Conservation (phyloP, 176 grass and related monocot genomes). For the Pharus latifolius region DNA sequence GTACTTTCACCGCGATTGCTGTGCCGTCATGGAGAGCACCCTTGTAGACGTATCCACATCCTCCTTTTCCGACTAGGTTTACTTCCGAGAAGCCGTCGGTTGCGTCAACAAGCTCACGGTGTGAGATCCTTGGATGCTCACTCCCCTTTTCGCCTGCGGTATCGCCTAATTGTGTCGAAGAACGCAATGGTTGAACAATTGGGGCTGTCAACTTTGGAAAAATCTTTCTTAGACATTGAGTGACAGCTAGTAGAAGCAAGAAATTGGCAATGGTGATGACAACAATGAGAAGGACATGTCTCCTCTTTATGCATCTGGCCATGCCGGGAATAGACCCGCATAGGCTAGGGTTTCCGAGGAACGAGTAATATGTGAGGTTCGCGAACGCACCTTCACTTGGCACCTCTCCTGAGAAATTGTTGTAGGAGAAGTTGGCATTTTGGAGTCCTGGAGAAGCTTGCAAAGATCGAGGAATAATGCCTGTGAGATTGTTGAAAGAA, state of each 20-base stretch:
- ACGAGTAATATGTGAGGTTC: slow-evolving; percentile 30
- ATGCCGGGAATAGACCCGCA: slow-evolving; percentile 45
- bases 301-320: neutral
- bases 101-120: slow-evolving; percentile 45
- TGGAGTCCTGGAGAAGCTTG: slow-evolving; percentile 24
- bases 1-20: slow-evolving; percentile 52
- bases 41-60: slow-evolving; percentile 51
- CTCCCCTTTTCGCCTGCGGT: slow-evolving; percentile 6
- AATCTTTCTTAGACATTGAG: neutral
- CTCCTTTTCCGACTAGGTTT: slow-evolving; percentile 42
- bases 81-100: slow-evolving; percentile 42
- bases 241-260: neutral
- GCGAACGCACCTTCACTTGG: slow-evolving; percentile 31
- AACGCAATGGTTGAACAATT: neutral
- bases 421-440: slow-evolving; percentile 53
- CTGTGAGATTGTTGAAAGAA: slow-evolving; percentile 33
- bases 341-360: slow-evolving; percentile 42
- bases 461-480: slow-evolving; percentile 42
- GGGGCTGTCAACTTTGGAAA: neutral
- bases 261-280: neutral
- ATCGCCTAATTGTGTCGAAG: neutral
- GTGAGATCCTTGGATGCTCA: slow-evolving; percentile 53
- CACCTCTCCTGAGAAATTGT: slow-evolving; percentile 43
- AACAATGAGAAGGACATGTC: neutral
- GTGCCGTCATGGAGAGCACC: slow-evolving; percentile 30